Percentiles rank a stretch among this genome's conserved stretches.
phyloP scores from a whole-genome alignment of 768 basidiomycete species.

The Amanita pallidorosea region DNA sequence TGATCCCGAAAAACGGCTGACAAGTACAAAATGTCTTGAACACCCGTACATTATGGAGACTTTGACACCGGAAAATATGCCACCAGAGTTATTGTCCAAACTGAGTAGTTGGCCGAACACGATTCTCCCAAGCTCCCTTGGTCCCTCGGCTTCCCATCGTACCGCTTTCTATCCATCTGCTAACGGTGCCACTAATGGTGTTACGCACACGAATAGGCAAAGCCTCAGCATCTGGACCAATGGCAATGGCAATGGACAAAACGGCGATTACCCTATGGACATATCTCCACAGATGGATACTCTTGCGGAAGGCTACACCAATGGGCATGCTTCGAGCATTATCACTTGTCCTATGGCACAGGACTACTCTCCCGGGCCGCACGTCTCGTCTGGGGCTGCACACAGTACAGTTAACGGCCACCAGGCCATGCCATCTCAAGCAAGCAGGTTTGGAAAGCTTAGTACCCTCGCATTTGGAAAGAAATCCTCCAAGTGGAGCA shows the following conservation, averaged over 20 bases:
- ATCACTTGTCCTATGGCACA: conserved; percentile 41
- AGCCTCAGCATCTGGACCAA: conserved; percentile 22
- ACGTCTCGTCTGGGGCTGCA: conserved; percentile 26
- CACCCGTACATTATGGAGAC: conserved; percentile 87
- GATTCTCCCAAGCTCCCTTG: conserved; percentile 27
- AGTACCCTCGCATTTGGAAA: conserved; percentile 53
- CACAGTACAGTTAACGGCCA: conserved; percentile 25
- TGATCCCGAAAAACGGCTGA: conserved; percentile 80
- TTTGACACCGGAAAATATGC: conserved; percentile 52
- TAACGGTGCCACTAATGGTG: conserved; percentile 5
- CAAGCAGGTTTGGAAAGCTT: conserved; percentile 47
- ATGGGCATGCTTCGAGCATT: conserved; percentile 39
- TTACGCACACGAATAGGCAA: conserved; percentile 10
- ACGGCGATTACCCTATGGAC: conserved; percentile 53
- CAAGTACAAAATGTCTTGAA: conserved; percentile 76
- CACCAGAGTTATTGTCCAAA: conserved; percentile 12
- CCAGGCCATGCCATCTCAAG: conserved; percentile 28
- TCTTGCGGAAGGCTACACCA: conserved; percentile 25
- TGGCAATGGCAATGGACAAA: conserved; percentile 18
- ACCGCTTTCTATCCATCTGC: conserved; percentile 33
- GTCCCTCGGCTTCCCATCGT: conserved; percentile 41
- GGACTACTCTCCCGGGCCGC: conserved; percentile 37
- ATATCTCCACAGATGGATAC: conserved; percentile 39
- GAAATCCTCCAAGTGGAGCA: conserved; percentile 58
- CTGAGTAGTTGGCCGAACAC: neutral